Evolutionary conservation across 2,329 filamentous ascomycete species (phyloP), one percentile per base, ranked within the genome.

Genomic region (Thielaviopsis euricoi): DNA sequence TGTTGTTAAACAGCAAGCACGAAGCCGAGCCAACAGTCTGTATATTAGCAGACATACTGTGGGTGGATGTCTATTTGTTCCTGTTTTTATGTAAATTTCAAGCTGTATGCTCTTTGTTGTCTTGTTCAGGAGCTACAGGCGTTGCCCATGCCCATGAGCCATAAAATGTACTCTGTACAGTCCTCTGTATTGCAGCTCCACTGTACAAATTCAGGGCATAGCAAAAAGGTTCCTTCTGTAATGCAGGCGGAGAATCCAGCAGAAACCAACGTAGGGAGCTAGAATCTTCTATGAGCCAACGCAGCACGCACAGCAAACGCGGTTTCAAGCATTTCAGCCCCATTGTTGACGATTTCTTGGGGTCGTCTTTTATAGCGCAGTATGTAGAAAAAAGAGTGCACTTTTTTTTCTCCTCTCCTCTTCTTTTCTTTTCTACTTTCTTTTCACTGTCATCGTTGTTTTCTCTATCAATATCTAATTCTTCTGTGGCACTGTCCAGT

Each of bases 231-330:
- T n/a, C 37, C 37, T 15, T 2, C 37, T 13, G 13, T 17, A 43
- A 43, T n/a, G 37, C 13, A 43, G 17, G 37, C 37, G 37, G 37
- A 57, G 55, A 52, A 57, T 52, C 55, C 55, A 52, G 52, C 55
- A 57, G 26, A 57, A 57, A 21, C n/a, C 19, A 43, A 15, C 23
- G 12, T 21, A 40, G 52, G 33, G 19, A 59, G 58, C 58, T 59
- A 59, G 58, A 59, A 59, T 56, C 58, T 59, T 59, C 58, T 19
- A 43, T n/a, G 37, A 43, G 37, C 37, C 29, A 43, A 15, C 37
- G 10, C 17, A 43, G 37, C 13, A 43, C 3, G 37, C 37, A n/a
- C 17, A 43, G 37, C 13, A 43, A 3, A 56, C 40, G 49, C 19
- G 22, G 10, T 9, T 10, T 13, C 3, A 12, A 12, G 13, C 15